Base-by-base conservation (phyloP, 805 yeast genomes). In the Ogataea paradorogensis region DNA sequence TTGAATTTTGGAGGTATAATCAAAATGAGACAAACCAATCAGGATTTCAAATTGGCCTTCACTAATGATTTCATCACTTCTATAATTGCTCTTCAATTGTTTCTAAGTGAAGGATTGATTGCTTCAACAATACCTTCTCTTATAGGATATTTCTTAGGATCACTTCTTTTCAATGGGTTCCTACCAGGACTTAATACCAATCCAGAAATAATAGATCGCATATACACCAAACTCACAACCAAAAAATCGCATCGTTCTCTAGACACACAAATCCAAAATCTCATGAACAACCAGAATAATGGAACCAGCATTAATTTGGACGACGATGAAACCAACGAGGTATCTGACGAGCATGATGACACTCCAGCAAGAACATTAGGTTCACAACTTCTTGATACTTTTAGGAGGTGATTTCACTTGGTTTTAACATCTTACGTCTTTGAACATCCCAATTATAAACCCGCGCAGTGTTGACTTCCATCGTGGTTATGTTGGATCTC, bases 381-480 rank as follows among this genome's bases (percentile, higher is more conserved):
- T 2, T 67, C 74, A 15, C 85, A 79, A 50, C 69, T 81, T 39
- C 58, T 80, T 16, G 82, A 79, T 55, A 74, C 82, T 0, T 79
- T 80, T 49, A 67, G 82, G 53, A 62, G 56, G 38, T 52, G 31
- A 33, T 16, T 70, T 38, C 66, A 20, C 70, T 65, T 9, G 66
- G 64, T 47, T 71, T 70, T 15, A 52, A 33, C 56, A 52, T 66
- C 62, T 68, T 82, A 61, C 90, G 76, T 63, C 86, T 74, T 56
- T 82, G 85, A 8, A 86, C 91, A 58, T 84, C 95, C 90, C 91
- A 85, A 55, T 86, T 86, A 59, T 85, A 86, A 58, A 85, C 72
- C 49, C 99, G 75, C 1, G 99, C 97, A 13, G 95, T 88, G 59
- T 93, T 93, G 36, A 93, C 99, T 62, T 93, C 98, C 90, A 93